A percentile compares a stretch with the other conserved stretches of the same genome.
Conservation (phyloP, 2,329 filamentous ascomycete species). For the Calonectria ilicicola region DNA sequence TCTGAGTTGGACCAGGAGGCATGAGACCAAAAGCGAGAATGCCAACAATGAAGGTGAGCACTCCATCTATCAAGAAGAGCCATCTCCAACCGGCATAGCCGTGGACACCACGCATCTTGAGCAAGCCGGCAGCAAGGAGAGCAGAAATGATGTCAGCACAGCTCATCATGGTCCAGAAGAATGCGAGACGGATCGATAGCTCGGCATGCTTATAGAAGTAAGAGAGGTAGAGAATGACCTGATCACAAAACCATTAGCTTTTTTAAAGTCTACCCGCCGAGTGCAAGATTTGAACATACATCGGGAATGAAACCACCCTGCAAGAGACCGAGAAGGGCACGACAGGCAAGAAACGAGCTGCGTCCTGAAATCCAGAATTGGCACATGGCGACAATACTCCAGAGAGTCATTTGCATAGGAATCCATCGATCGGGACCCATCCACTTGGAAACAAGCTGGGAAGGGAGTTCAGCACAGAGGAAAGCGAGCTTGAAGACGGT, state of each 20-base stretch:
- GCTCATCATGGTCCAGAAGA: conserved; percentile 57
- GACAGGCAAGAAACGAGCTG: conserved; percentile 18
- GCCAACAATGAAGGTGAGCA: conserved; percentile 61
- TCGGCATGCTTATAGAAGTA: conserved; percentile 71
- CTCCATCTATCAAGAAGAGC: conserved; percentile 66
- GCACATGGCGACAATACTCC: conserved; percentile 48
- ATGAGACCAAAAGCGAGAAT: conserved; percentile 66
- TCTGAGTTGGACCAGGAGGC: conserved; percentile 51
- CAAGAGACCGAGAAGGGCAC: conserved; percentile 16
- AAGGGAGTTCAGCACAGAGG: conserved; percentile 60
- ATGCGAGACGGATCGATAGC: conserved; percentile 48
- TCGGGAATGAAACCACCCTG: conserved; percentile 21
- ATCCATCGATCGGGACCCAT: conserved; percentile 71
- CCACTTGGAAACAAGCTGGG: conserved; percentile 70
- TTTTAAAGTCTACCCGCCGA: background rate
- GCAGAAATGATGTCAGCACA: conserved; percentile 53
- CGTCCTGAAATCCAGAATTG: conserved; percentile 6
- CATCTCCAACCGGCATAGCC: conserved; percentile 58
- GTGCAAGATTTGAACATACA: background rate
- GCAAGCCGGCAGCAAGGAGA: conserved; percentile 53
- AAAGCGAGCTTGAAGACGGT: conserved; percentile 48
- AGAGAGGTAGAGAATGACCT: conserved; percentile 69
- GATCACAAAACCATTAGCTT: background rate
- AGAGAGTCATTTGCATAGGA: conserved; percentile 62
- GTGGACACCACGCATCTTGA: conserved; percentile 54